A percentile compares a stretch with the other conserved stretches of the same genome.
Conservation (phyloP, 345 rosid species). For the Syzygium jambos region DNA sequence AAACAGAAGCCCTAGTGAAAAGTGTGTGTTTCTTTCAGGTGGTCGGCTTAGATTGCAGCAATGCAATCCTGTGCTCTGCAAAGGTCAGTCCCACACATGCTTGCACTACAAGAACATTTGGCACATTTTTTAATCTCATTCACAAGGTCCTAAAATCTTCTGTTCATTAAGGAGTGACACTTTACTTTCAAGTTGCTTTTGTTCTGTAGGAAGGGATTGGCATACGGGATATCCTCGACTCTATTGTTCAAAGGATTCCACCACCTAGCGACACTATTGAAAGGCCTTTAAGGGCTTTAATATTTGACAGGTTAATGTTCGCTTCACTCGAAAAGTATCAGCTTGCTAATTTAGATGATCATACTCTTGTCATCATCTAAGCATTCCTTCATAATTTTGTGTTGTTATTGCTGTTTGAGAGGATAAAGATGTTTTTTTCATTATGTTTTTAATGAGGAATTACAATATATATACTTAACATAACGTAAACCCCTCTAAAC, state of each 20-base stretch:
- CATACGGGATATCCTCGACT: constrained; percentile 70
- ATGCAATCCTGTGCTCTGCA: constrained; percentile 92
- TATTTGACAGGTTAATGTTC: constrained; percentile 73
- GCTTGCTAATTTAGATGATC: not conserved
- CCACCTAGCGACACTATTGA: constrained; percentile 61
- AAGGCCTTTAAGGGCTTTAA: constrained; percentile 69
- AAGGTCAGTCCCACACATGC: constrained; percentile 47
- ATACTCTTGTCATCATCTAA: not conserved
- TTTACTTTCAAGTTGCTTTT: not conserved
- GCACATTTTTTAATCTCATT: not conserved
- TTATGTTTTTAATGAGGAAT: no score
- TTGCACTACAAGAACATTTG: not conserved
- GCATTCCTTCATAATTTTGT: not conserved
- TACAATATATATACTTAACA: no score
- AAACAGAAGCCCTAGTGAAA: not conserved
- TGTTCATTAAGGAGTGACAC: not conserved
- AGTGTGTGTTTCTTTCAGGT: constrained; percentile 30
- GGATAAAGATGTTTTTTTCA: no score
- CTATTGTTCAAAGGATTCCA: constrained; percentile 74
- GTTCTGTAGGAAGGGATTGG: constrained; percentile 82
- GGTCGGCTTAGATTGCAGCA: constrained; percentile 90
- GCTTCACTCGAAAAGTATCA: not conserved
- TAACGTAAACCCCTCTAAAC: no score
- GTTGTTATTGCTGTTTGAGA: not conserved
- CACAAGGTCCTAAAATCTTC: not conserved